Evolutionary conservation across 2,329 filamentous ascomycete genomes (phyloP), one percentile per base, ranked within the genome.

Genomic region (Ascomycota sp.): DNA sequence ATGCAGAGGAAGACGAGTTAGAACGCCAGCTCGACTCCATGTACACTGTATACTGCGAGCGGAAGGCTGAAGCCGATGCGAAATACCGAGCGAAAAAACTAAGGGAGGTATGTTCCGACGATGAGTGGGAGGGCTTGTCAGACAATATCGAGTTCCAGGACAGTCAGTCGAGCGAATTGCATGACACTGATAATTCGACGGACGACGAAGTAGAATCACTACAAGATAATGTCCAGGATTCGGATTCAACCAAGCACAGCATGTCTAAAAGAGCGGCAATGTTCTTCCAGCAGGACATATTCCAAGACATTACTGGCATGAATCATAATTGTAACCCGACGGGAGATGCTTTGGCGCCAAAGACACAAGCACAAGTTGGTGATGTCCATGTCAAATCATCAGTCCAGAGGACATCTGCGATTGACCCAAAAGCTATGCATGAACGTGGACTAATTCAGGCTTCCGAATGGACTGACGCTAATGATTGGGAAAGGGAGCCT

Each of bases 281-380:
- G 39, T 98, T 98, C 58, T 98, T 98, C 52, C 77, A 79, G 44
- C 86, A 93, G 50, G 84, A 93, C 43, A 76, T 98, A 29, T 98
- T 98, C 61, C 74, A 84, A 43, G 80, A 73, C 29, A 72, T 95
- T 35, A 70, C 72, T 16, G 78, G 70, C 0, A 53, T 76, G 13
- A 57, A 75, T 2, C 72, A 72, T 21, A 21, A 3, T 21, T 21
- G 16, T 5, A 3, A 21, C 16, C 3, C 16, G 16, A 5, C 16
- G 3, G 16, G 16, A 21, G 16, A 21, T 21, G 16, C 16, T 21
- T 21, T 21, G 16, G 5, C 16, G 16, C 16, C 16, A 16, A 25
- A 13, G 29, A 31, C 21, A 6, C 32, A 37, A 8, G 28, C 16
- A 21, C 16, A 21, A 21, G 16, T 21, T 3, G 5, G 16, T 3